Evolutionary conservation across 2,329 filamentous ascomycete genomes (phyloP).

Genomic region (Fusarium sp.): DNA sequence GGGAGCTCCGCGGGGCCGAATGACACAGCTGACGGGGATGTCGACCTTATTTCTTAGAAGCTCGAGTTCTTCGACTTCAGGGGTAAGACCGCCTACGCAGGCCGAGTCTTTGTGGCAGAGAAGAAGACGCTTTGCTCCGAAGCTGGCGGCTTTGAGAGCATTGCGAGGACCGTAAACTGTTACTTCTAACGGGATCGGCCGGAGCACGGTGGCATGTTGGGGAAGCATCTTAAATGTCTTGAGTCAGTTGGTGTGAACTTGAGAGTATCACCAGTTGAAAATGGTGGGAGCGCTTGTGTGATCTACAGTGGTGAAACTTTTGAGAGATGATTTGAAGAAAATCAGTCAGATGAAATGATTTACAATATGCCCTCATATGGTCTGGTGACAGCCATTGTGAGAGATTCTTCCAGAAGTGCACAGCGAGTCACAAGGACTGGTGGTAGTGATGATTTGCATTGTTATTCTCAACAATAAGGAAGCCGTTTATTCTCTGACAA

Average conservation of each 20-base stretch:
- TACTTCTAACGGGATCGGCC: constrained; percentile 60
- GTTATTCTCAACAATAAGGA: constrained; percentile 5
- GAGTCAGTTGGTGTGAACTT: background rate
- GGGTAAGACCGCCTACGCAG: constrained; percentile 63
- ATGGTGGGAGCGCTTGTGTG: background rate
- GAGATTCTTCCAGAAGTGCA: constrained; percentile 5
- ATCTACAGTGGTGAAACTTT: background rate
- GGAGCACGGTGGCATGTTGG: background rate
- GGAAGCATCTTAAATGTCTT: constrained; percentile 16
- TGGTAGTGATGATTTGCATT: constrained; percentile 17
- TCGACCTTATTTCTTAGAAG: constrained; percentile 45
- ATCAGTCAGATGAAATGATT: background rate
- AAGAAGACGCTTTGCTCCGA: constrained; percentile 65
- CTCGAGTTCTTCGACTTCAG: constrained; percentile 56
- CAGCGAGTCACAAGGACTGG: constrained; percentile 7
- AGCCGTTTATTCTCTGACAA: background rate
- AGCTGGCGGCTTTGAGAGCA: constrained; percentile 55
- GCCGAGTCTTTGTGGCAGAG: constrained; percentile 67
- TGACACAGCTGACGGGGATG: constrained; percentile 65
- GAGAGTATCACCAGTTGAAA: background rate
- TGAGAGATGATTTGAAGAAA: background rate
- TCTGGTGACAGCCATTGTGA: constrained; percentile 12
- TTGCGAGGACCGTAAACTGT: constrained; percentile 64
- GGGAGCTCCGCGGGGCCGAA: constrained; percentile 59
- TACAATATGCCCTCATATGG: background rate